Conservation (phyloP, 768 basidiomycete species). For the Cytidiella melzeri region DNA sequence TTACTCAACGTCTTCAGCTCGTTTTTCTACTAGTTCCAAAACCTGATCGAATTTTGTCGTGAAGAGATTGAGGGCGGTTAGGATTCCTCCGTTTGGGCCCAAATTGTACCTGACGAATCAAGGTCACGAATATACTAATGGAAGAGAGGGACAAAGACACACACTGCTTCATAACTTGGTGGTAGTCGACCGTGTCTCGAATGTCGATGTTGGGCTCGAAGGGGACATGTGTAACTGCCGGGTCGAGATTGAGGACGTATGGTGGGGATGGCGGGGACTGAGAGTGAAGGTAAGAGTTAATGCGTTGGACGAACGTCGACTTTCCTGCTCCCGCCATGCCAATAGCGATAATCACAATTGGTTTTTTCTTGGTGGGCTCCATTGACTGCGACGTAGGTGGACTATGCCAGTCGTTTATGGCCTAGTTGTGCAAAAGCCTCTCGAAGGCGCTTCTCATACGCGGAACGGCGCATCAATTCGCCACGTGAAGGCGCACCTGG, state of each 20-base stretch:
- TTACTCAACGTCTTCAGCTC: constrained; percentile 84
- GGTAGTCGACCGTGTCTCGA: constrained; percentile 93
- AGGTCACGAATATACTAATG: constrained; percentile 3
- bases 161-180: constrained; percentile 99
- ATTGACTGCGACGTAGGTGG: too few species aligned
- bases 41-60: constrained; percentile 99
- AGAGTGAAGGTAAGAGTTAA: constrained; percentile 87
- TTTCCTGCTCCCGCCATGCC: constrained; percentile 98
- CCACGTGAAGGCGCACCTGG: too few species aligned
- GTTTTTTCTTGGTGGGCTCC: too few species aligned
- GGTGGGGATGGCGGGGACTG: constrained; percentile 61
- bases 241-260: constrained; percentile 97
- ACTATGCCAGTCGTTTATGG: too few species aligned
- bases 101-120: constrained; percentile 75
- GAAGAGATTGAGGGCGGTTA: constrained; percentile 95
- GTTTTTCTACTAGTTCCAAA: constrained; percentile 82
- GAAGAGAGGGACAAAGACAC: constrained; percentile 32
- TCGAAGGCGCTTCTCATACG: too few species aligned
- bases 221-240: constrained; percentile 85
- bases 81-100: constrained; percentile 95
- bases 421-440: too few species aligned
- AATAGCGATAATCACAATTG: constrained; percentile 82
- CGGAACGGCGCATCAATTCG: too few species aligned
- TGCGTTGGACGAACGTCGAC: constrained; percentile 93
- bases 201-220: constrained; percentile 98